Base-by-base conservation (phyloP, 208 protist species). In the Herpetomonas muscarum region DNA sequence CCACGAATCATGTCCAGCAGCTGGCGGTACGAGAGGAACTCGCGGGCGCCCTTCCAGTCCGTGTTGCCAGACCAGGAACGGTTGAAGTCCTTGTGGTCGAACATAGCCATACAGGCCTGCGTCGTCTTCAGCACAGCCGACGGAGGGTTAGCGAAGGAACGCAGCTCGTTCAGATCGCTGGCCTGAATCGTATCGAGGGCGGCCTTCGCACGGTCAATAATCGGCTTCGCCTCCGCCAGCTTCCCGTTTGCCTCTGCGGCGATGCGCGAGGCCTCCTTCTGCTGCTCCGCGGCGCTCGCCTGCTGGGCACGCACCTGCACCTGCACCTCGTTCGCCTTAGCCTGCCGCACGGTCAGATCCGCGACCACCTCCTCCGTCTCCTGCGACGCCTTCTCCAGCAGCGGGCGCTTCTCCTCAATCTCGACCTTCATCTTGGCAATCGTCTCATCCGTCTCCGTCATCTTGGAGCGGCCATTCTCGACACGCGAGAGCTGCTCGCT, bases 31-130 rank as follows among this genome's bases (percentile, higher is more conserved):
- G 85, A 91, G 19, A 98, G 69, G 59, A 98, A 92, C 72, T 96
- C 86, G 44, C 83, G 79, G 15, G 88, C 87, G 13, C 83, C 83
- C 61, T 97, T 93, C 92, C 92, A 97, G 55, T 94, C 90, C 46
- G 71, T 92, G 51, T 68, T 76, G 47, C 85, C 85, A n/a, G 81
- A 93, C 85, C 83, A 94, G 41, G 79, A 36, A 7, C 82, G 81
- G 64, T 76, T 80, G 69, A 94, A 93, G 53, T 93, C 85, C 79
- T 93, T 91, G 22, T 72, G 63, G 48, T 97, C 92, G 59, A 99
- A 95, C 75, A 99, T 90, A n/a, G 96, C 91, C 84, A 96, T 98
- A 60, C 98, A 96, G 13, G 96, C 93, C 70, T 98, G 92, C 61
- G 97, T 93, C 53, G 94, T 97, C 64, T 94, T 93, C 28, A 96